Evolutionary conservation across 108 stramenopile genomes (phyloP).

Genomic region (Parietichytrium sp.): DNA sequence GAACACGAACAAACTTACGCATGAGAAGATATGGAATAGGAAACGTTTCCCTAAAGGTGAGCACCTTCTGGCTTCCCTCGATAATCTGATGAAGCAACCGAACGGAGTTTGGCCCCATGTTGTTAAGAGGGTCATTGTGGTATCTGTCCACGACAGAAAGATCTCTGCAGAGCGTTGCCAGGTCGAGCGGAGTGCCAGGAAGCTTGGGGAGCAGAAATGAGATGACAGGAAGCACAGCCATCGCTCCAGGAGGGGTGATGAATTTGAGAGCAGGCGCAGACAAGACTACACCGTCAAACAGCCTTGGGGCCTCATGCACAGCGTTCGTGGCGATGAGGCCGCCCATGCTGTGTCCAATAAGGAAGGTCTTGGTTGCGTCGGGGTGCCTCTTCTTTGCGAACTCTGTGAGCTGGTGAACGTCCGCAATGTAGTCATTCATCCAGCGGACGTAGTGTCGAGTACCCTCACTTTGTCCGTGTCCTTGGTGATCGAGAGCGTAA

Average conservation of each 20-base stretch:
- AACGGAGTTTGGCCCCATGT: not conserved
- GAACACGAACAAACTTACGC: no score
- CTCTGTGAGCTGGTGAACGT: conserved; percentile 10
- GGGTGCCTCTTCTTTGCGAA: conserved; percentile 16
- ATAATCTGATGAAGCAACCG: not conserved
- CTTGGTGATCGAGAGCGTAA: conserved; percentile 32
- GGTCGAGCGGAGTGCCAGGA: not conserved
- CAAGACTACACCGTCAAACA: conserved; percentile 16
- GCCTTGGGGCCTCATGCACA: conserved; percentile 1
- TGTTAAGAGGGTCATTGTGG: not conserved
- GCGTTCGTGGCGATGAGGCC: not conserved
- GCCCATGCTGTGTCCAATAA: conserved; percentile 33
- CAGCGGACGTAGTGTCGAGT: not conserved
- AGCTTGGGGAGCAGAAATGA: not conserved
- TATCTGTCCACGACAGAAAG: not conserved
- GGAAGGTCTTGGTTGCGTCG: not conserved
- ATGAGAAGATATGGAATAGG: conserved; percentile 20
- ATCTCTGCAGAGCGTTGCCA: not conserved
- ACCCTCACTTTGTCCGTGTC: conserved; percentile 31
- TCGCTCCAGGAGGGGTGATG: not conserved
- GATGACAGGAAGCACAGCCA: not conserved
- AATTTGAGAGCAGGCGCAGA: not conserved
- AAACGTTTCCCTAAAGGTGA: not conserved
- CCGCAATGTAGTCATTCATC: not conserved
- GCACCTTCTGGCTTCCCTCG: not conserved